A percentile compares a stretch with the other conserved stretches of the same genome.
Conservation (phyloP, 495 filamentous ascomycete genomes). For the Friedmanniomyces endolithicus region DNA sequence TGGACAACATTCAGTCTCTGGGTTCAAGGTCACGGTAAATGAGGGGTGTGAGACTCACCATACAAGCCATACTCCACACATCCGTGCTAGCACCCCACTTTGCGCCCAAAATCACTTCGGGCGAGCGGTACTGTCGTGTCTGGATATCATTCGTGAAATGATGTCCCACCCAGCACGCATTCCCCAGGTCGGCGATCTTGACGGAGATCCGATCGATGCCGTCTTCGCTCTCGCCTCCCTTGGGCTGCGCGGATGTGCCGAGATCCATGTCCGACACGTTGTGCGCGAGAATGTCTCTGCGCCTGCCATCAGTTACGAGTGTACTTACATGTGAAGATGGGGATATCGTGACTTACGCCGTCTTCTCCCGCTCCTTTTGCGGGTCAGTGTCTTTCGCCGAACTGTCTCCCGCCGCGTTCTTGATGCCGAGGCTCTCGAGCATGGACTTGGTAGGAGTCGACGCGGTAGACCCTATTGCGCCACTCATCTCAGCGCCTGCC, state of each 20-base stretch:
- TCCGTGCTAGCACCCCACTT: slow-evolving; percentile 99
- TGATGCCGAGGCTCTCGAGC: slow-evolving; percentile 49
- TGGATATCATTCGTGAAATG: slow-evolving; percentile 99
- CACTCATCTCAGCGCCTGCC: slow-evolving; percentile 35
- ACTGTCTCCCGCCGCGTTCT: not conserved
- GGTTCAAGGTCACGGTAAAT: too few species aligned
- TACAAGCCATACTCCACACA: slow-evolving; percentile 98
- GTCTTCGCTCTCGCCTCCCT: slow-evolving; percentile 40
- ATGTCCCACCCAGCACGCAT: slow-evolving; percentile 96
- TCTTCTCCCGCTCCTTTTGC: slow-evolving; percentile 84
- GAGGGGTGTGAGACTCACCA: slow-evolving; percentile 56
- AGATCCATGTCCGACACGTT: slow-evolving; percentile 93
- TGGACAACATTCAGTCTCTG: slow-evolving; percentile 34
- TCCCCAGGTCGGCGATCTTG: slow-evolving; percentile 97
- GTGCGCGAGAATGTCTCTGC: slow-evolving; percentile 74
- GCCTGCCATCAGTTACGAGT: slow-evolving; percentile 13
- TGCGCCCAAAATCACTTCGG: slow-evolving; percentile 89
- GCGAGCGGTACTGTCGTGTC: slow-evolving; percentile 91
- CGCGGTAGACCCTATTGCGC: slow-evolving; percentile 29
- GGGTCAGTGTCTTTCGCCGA: slow-evolving; percentile 50
- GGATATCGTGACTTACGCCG: slow-evolving; percentile 55
- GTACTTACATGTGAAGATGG: not conserved
- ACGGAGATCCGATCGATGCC: slow-evolving; percentile 76
- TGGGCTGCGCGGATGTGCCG: slow-evolving; percentile 47
- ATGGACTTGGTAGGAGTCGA: slow-evolving; percentile 36